Base-by-base conservation (phyloP, 208 protist genomes). In the Acanthamoeba castellanii region DNA sequence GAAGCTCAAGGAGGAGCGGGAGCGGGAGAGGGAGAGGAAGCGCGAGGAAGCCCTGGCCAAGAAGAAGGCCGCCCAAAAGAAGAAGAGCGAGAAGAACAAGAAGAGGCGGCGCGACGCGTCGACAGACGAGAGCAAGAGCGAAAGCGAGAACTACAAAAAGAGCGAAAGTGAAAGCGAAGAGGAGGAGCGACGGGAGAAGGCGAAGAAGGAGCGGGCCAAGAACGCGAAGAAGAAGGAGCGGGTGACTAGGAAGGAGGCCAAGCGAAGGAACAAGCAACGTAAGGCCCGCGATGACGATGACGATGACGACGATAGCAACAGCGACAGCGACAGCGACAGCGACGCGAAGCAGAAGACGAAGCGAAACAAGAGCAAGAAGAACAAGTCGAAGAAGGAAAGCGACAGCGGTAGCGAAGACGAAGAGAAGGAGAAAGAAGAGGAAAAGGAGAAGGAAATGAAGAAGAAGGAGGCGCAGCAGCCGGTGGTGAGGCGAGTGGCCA, bases 1-100 rank as follows among this genome's bases (percentile, higher is more conserved):
- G 59, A 92, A 74, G 59, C 32, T 4, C 55, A 68, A 74, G 64
- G 59, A 68, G 32, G 37, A 92, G 64, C 4, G 34, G 22, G 59
- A 90, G 42, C 70, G 68, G 59, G 55, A 90, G 55, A n/a, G 55
- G 27, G 59, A 76, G 85, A n/a, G 85, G 57, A 92, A 92, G 64
- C n/a, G 45, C 7, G 47, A 74, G 64, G 64, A 72, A 32, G 61
- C 42, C 55, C 6, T n/a, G 55, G 22, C 8, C 8, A 66, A 89
- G 55, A 89, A 89, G 22, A 57, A 89, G 55, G 37, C 37, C 37
- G 27, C 22, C 27, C 6, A 92, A 37, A 92, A 92, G 32, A n/a
- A 74, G 57, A 20, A 8, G 32, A 55, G 6, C 6, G 66, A 64
- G 47, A 89, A 92, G 64, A 42, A 42, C 25, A 76, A 20, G 27